Conservation (phyloP, 2,329 filamentous ascomycete genomes). For the Neofusicoccum ribis region DNA sequence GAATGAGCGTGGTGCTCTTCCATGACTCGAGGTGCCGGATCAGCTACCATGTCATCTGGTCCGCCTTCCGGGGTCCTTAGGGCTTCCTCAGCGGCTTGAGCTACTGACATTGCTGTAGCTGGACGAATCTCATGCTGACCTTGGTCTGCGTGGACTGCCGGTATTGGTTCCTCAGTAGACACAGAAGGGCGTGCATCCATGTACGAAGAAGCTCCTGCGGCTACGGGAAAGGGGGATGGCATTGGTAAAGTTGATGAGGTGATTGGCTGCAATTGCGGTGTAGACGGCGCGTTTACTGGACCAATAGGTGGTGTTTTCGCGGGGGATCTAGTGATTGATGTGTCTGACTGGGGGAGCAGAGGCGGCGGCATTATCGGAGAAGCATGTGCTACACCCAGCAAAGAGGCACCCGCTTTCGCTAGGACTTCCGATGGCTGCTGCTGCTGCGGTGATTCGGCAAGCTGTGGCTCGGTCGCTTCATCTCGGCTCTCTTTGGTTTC, state of each 20-base stretch:
- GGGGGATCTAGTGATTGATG: not conserved
- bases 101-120: conserved; percentile 4
- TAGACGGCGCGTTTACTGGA: conserved; percentile 3
- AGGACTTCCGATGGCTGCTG: not conserved
- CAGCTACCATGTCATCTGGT: not conserved
- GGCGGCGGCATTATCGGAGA: conserved; percentile 34
- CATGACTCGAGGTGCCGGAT: not conserved
- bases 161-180: not conserved
- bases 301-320: not conserved
- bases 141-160: not conserved
- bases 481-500: not conserved
- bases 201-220: conserved; percentile 28
- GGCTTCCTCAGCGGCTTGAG: not conserved
- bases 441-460: not conserved
- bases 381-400: not conserved
- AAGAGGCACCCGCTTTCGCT: too few species aligned
- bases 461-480: not conserved
- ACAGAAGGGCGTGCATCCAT: conserved; percentile 27
- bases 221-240: conserved; percentile 39
- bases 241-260: conserved; percentile 39
- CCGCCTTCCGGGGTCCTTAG: not conserved
- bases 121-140: not conserved
- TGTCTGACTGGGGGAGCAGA: conserved; percentile 28
- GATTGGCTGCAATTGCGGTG: conserved; percentile 26
- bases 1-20: not conserved